Evolutionary conservation across 768 basidiomycete genomes (phyloP).

Genomic region (Macrolepiota albuminosa): DNA sequence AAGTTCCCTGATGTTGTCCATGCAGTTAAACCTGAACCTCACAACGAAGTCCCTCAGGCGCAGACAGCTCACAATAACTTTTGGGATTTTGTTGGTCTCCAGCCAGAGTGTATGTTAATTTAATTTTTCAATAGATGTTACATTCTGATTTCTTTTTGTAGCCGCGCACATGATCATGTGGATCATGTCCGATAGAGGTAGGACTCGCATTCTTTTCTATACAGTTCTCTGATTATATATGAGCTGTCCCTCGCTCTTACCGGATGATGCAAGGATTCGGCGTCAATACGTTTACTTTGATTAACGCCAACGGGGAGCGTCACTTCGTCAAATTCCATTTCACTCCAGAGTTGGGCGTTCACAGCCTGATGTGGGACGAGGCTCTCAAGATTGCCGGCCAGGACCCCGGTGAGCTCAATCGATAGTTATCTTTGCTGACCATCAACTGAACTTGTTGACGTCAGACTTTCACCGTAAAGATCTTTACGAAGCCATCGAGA

Average conservation of each 20-base stretch:
- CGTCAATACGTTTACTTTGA: constrained; percentile 79
- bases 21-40: constrained; percentile 81
- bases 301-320: constrained; percentile 61
- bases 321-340: constrained; percentile 90
- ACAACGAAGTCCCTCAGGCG: constrained; percentile 72
- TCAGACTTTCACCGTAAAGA: constrained; percentile 85
- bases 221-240: background rate
- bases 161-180: constrained; percentile 78
- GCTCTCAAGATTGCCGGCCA: constrained; percentile 78
- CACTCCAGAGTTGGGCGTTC: constrained; percentile 76
- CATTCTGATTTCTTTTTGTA: constrained; percentile 8
- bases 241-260: constrained; percentile 65
- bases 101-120: constrained; percentile 49
- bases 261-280: constrained; percentile 90
- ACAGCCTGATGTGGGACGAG: constrained; percentile 87
- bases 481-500: constrained; percentile 75
- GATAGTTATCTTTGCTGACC: background rate
- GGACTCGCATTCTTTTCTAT: background rate
- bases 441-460: background rate
- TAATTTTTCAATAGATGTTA: background rate
- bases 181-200: constrained; percentile 78
- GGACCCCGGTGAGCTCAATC: constrained; percentile 60
- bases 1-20: constrained; percentile 87
- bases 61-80: constrained; percentile 80
- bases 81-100: constrained; percentile 78